A percentile compares a stretch with the other conserved stretches of the same genome.
Evolutionary conservation across 495 filamentous ascomycete genomes (phyloP).

Genomic region (Tuber microsphaerosporum): DNA sequence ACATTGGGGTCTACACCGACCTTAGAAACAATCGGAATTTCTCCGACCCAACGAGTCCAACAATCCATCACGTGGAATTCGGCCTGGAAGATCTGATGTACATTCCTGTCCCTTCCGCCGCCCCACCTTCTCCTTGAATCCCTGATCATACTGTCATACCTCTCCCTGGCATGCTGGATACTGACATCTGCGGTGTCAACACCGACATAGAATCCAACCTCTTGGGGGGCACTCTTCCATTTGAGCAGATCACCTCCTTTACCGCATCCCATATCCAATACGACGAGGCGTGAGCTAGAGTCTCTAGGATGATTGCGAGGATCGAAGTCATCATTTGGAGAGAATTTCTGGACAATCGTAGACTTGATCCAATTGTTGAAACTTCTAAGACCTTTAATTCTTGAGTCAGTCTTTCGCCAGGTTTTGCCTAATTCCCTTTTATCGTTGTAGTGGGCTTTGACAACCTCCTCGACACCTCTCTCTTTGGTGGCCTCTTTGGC

Average conservation of each 20-base stretch:
- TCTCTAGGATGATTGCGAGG: constrained; percentile 45
- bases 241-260: constrained; percentile 94
- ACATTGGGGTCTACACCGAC: constrained; percentile 72
- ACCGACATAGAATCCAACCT: constrained; percentile 81
- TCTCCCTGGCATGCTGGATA: constrained; percentile 77
- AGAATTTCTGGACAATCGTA: constrained; percentile 92
- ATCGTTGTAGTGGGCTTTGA: constrained; percentile 90
- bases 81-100: constrained; percentile 62
- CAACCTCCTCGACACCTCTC: constrained; percentile 69
- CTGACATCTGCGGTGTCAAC: constrained; percentile 86
- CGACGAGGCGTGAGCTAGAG: constrained; percentile 51
- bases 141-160: constrained; percentile 64
- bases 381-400: constrained; percentile 85
- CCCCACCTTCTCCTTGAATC: constrained; percentile 48
- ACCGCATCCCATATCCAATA: constrained; percentile 91
- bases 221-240: constrained; percentile 83
- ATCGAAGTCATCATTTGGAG: constrained; percentile 69
- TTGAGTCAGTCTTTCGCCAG: constrained; percentile 86
- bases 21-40: constrained; percentile 67
- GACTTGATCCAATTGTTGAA: constrained; percentile 99
- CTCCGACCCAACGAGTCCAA: constrained; percentile 70
- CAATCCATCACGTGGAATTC: constrained; percentile 85
- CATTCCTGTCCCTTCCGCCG: constrained; percentile 50
- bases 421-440: constrained; percentile 85
- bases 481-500: constrained; percentile 43